Evolutionary conservation across 1,284 basidiomycete genomes (phyloP).

Genomic region (Dichomitus squalens): DNA sequence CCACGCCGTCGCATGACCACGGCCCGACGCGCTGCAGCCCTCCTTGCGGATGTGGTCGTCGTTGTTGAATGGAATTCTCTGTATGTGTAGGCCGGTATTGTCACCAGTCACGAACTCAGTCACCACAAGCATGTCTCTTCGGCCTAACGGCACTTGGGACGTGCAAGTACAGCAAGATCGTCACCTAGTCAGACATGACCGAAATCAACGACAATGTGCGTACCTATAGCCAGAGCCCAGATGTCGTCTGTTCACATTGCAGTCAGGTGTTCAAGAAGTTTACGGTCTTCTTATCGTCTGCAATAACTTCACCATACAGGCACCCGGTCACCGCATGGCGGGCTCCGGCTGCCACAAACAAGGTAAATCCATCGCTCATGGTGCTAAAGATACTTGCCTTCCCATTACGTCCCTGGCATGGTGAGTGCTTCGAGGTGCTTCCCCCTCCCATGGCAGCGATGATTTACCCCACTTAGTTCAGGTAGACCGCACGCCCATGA

Average conservation of each 20-base stretch:
- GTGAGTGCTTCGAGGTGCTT: constrained; percentile 2
- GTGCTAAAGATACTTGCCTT: neutral
- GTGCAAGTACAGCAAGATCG: neutral
- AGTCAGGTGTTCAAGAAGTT: neutral
- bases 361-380: neutral
- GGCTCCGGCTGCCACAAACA: neutral
- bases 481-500: neutral
- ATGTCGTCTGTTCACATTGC: neutral
- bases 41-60: too few relatives aligned
- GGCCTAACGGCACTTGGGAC: too few relatives aligned
- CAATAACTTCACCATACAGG: neutral
- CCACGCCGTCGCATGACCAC: constrained; percentile 8
- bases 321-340: neutral
- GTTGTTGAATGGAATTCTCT: neutral
- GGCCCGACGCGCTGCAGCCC: neutral
- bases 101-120: neutral
- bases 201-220: neutral
- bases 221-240: neutral
- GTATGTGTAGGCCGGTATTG: neutral
- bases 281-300: neutral
- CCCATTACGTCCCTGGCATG: neutral
- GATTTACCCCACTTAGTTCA: neutral
- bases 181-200: neutral
- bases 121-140: neutral
- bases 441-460: neutral